Evolutionary conservation across 306 rosid genomes (phyloP).

Genomic region (Macrotyloma uniflorum): DNA sequence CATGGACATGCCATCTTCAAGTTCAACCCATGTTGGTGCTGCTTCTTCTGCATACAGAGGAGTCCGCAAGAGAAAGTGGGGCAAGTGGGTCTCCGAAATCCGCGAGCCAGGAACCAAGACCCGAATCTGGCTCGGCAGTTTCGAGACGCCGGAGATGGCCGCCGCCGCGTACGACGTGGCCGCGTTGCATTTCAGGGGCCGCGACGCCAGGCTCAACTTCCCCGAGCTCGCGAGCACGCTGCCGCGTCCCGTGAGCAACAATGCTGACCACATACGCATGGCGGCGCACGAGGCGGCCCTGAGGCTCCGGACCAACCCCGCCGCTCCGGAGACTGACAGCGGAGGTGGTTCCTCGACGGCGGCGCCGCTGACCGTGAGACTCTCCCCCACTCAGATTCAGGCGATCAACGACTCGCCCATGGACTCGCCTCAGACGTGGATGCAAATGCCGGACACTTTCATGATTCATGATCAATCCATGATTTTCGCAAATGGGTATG

Average conservation of each 20-base stretch:
- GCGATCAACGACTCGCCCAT: slow-evolving; percentile 62
- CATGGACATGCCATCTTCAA: slow-evolving; percentile 54
- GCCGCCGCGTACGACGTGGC: slow-evolving; percentile 94
- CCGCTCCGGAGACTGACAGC: neutral
- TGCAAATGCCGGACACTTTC: slow-evolving; percentile 46
- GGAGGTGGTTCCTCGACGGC: neutral
- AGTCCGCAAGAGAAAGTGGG: slow-evolving; percentile 98
- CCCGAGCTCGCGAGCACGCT: slow-evolving; percentile 61
- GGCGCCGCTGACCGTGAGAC: slow-evolving; percentile 46
- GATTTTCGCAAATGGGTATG: slow-evolving; percentile 41
- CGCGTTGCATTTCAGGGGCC: slow-evolving; percentile 74
- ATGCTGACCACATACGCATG: slow-evolving; percentile 71
- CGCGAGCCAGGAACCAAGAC: slow-evolving; percentile 87
- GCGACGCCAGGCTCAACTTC: slow-evolving; percentile 69
- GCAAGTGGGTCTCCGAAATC: slow-evolving; percentile 96
- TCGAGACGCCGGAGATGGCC: slow-evolving; percentile 79
- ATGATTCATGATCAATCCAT: slow-evolving; percentile 45
- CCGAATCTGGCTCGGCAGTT: slow-evolving; percentile 91
- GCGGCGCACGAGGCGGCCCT: slow-evolving; percentile 87
- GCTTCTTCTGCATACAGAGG: slow-evolving; percentile 76
- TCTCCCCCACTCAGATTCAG: slow-evolving; percentile 57
- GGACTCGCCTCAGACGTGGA: slow-evolving; percentile 58
- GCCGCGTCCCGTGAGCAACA: slow-evolving; percentile 68
- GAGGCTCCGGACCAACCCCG: slow-evolving; percentile 34
- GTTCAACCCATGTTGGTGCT: slow-evolving; percentile 35